Evolutionary conservation across 2,329 filamentous ascomycete genomes (phyloP).

Genomic region (Blastomyces emzantsi): DNA sequence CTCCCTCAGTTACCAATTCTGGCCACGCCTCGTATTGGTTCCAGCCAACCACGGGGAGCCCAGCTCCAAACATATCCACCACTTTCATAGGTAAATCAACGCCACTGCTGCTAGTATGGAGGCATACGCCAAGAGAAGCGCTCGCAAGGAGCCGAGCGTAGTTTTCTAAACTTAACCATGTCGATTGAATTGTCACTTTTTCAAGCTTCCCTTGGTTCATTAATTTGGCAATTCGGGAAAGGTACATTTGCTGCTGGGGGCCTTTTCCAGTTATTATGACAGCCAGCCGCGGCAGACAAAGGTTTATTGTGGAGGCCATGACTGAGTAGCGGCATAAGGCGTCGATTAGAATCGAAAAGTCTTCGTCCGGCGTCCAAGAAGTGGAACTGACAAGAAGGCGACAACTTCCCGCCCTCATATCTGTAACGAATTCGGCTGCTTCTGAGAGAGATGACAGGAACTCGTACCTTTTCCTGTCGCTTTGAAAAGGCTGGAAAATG

Average conservation of each 20-base stretch:
- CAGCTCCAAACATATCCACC: slow-evolving; percentile 96
- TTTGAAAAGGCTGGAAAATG: slow-evolving; percentile 64
- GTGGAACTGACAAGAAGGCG: slow-evolving; percentile 83
- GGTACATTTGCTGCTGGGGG: slow-evolving; percentile 68
- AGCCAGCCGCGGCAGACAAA: slow-evolving; percentile 56
- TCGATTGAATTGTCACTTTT: slow-evolving; percentile 64
- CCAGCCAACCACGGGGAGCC: slow-evolving; percentile 83
- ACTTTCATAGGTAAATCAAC: slow-evolving; percentile 99
- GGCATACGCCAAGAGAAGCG: slow-evolving; percentile 79
- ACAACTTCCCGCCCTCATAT: slow-evolving; percentile 50
- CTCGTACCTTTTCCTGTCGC: slow-evolving; percentile 39
- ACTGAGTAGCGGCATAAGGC: slow-evolving; percentile 68
- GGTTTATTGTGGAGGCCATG: slow-evolving; percentile 35
- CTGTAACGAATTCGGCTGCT: slow-evolving; percentile 50
- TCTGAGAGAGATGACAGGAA: slow-evolving; percentile 60
- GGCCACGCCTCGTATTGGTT: slow-evolving; percentile 76
- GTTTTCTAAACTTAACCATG: slow-evolving; percentile 75
- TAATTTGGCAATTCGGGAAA: slow-evolving; percentile 55
- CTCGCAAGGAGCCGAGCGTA: slow-evolving; percentile 77
- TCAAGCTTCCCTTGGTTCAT: slow-evolving; percentile 54
- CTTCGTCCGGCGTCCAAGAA: slow-evolving; percentile 95
- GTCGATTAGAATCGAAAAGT: slow-evolving; percentile 79
- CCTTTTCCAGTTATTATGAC: slow-evolving; percentile 94
- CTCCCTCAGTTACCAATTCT: slow-evolving; percentile 79
- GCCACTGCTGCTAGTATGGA: slow-evolving; percentile 89